A percentile compares a stretch with the other conserved stretches of the same genome.
phyloP scores from a whole-genome alignment of 2,329 filamentous ascomycete species.

The Fusarium sp. region DNA sequence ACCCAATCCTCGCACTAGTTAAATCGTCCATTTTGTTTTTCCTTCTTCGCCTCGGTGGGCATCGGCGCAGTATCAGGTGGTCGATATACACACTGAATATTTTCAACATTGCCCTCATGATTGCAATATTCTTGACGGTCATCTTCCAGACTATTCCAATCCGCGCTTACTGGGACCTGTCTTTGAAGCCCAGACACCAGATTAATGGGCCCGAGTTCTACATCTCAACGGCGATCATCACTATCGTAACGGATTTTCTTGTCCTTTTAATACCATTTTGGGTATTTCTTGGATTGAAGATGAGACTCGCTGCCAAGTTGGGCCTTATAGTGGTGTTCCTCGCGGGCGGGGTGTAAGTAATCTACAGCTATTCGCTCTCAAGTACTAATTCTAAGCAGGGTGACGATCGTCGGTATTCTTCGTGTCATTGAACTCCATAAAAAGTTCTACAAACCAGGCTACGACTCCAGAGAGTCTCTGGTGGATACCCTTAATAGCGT shows the following conservation, averaged over 20 bases:
- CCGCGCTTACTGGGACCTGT: slow-evolving; percentile 50
- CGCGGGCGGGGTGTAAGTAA: slow-evolving; percentile 54
- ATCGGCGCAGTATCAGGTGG: slow-evolving; percentile 43
- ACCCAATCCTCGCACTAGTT: slow-evolving; percentile 59
- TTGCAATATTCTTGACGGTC: slow-evolving; percentile 53
- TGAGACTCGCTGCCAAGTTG: slow-evolving; percentile 52
- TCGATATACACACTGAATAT: slow-evolving; percentile 52
- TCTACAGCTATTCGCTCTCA: accelerated
- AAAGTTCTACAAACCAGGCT: slow-evolving; percentile 36
- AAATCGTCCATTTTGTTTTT: slow-evolving; percentile 61
- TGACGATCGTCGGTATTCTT: slow-evolving; percentile 50
- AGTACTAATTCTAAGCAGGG: slow-evolving; percentile 32
- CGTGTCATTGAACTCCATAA: slow-evolving; percentile 48
- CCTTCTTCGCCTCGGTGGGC: slow-evolving; percentile 55
- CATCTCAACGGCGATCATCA: slow-evolving; percentile 53
- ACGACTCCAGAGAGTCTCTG: slow-evolving; percentile 46
- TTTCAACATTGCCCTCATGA: slow-evolving; percentile 45
- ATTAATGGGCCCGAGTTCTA: slow-evolving; percentile 53
- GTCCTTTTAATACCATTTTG: slow-evolving; percentile 55
- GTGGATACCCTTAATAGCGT: slow-evolving; percentile 51
- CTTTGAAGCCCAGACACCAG: slow-evolving; percentile 15
- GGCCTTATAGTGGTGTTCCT: slow-evolving; percentile 57
- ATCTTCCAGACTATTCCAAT: slow-evolving; percentile 58
- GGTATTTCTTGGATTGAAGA: slow-evolving; percentile 57
- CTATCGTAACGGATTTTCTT: slow-evolving; percentile 57